A percentile compares a stretch with the other conserved stretches of the same genome.
Conservation (phyloP, 352 stramenopile species). For the Phytophthora cryptogea region DNA sequence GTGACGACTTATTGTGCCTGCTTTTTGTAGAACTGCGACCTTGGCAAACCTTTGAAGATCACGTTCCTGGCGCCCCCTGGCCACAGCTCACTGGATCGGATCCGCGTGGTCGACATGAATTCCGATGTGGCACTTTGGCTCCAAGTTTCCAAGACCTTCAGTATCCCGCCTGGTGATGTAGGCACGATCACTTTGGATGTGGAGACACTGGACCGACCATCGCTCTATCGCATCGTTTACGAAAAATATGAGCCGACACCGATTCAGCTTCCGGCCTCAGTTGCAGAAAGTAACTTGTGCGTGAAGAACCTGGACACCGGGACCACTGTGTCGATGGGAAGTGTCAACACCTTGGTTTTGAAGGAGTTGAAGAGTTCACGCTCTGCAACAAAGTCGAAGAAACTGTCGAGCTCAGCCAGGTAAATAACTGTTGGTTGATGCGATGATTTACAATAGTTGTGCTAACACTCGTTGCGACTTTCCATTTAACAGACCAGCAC, state of each 20-base stretch:
- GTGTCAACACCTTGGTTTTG: conserved; percentile 79
- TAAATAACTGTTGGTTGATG: conserved; percentile 7
- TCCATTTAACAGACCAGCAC: conserved; percentile 42
- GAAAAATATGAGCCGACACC: conserved; percentile 86
- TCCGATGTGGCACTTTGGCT: conserved; percentile 78
- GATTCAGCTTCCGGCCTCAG: conserved; percentile 52
- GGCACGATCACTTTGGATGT: conserved; percentile 83
- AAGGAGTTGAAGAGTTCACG: conserved; percentile 68
- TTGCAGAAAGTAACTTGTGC: conserved; percentile 69
- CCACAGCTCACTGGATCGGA: conserved; percentile 78
- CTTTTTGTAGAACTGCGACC: conserved; percentile 64
- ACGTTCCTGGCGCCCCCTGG: conserved; percentile 70
- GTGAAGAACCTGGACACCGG: conserved; percentile 86
- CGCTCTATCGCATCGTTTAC: conserved; percentile 86
- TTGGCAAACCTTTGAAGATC: conserved; percentile 80
- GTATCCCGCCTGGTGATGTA: conserved; percentile 73
- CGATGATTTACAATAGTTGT: background rate
- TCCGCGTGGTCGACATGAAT: conserved; percentile 88
- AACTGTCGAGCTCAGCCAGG: conserved; percentile 68
- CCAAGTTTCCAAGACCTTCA: conserved; percentile 87
- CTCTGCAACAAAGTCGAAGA: conserved; percentile 51
- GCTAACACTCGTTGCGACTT: conserved; percentile 8
- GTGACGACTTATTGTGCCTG: conserved; percentile 6
- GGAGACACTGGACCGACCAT: conserved; percentile 79
- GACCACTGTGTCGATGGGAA: conserved; percentile 74